Base-by-base conservation (phyloP, 1,139 yeast genomes). In the Suhomyces atakaporum region DNA sequence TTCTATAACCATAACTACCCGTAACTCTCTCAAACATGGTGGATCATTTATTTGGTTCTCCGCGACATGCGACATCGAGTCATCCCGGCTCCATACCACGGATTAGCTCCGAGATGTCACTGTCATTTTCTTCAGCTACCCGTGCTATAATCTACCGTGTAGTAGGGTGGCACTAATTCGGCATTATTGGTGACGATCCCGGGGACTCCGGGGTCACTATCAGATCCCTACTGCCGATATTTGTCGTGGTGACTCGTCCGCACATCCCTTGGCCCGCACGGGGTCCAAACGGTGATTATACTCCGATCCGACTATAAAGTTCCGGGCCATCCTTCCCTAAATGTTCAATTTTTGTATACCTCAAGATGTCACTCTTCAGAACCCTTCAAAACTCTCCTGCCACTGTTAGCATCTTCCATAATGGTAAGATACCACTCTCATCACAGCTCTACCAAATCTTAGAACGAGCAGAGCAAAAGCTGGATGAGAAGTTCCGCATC, bases 321-420 rank as follows among this genome's bases (percentile, higher is more conserved):
- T n/a, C n/a, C n/a, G n/a, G n/a, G n/a, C n/a, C n/a, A n/a, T n/a
- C n/a, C n/a, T n/a, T n/a, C n/a, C n/a, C n/a, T n/a, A n/a, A n/a
- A n/a, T n/a, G n/a, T n/a, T n/a, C n/a, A n/a, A n/a, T n/a, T n/a
- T n/a, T n/a, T 18, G 20, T 18, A 18, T 24, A 5, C 14, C 26
- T 25, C 23, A 14, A 26, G 34, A 62, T 62, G 68, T 62, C 68
- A 16, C 63, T 62, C 41, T 70, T 71, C 52, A 69, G 61, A 61
- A 65, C 74, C 10, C 61, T 71, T 36, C 77, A 71, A 45, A 54
- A 57, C 49, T 62, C 72, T 4, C 75, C 75, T 9, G 69, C 74
- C 31, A 68, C 72, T 14, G 59, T 71, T 35, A 54, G 70, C 35
- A 63, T 71, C 33, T 71, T 70, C 56, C 75, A 70, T 52, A 68